Evolutionary conservation across 2,329 filamentous ascomycete species (phyloP).

Genomic region (Trichoderma sp.): DNA sequence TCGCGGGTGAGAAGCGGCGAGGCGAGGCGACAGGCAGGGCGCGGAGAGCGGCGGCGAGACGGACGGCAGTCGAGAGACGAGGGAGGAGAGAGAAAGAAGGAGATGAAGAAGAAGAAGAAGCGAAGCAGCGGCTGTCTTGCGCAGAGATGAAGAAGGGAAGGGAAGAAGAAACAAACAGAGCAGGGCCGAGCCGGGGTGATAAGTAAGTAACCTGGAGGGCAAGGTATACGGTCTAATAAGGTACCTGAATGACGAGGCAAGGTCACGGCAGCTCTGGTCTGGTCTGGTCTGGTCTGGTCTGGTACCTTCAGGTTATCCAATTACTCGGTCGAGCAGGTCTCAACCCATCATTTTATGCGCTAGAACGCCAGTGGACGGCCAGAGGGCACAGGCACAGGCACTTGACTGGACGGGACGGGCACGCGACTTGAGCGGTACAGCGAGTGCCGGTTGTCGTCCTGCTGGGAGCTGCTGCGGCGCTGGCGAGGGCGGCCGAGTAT

Average conservation of each 20-base stretch:
- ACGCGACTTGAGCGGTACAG: neutral
- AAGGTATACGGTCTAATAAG: too few species aligned
- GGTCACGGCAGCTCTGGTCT: too few species aligned
- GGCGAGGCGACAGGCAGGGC: neutral
- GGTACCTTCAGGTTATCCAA: too few species aligned
- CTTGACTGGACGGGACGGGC: neutral
- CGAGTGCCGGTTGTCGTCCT: too few species aligned
- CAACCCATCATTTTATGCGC: slow-evolving; percentile 28
- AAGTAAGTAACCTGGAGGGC: neutral
- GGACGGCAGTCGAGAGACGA: too few species aligned
- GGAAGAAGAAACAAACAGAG: slow-evolving; percentile 1
- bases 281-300: too few species aligned
- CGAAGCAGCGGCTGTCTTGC: too few species aligned
- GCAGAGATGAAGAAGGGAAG: neutral
- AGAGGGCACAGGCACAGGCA: neutral
- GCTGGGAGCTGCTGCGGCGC: too few species aligned
- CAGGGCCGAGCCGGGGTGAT: slow-evolving; percentile 13
- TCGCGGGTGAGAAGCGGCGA: neutral
- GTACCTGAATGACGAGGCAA: too few species aligned
- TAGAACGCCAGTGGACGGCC: neutral
- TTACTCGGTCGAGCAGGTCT: neutral
- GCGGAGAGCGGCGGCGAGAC: neutral
- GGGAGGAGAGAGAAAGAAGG: neutral
- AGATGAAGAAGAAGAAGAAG: neutral
- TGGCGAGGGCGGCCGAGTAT: too few species aligned